Conservation (phyloP, 1,284 basidiomycete genomes). For the Rhodotorula sp. region DNA sequence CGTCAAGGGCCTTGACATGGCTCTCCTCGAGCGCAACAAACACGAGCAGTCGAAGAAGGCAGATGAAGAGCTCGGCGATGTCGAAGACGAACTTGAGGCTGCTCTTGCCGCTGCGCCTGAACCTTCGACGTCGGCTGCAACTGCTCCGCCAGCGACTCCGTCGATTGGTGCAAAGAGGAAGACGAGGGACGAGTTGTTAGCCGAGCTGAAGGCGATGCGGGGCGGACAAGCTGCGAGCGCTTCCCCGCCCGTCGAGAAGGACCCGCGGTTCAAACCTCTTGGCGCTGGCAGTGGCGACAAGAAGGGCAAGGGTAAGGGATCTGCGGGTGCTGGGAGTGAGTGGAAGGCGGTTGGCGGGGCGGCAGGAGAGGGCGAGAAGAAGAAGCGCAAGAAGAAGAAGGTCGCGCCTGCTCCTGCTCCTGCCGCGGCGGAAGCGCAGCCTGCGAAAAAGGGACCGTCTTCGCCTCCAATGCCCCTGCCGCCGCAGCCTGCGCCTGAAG, state of each 20-base stretch:
- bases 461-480: constrained; percentile 25
- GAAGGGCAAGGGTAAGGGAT: constrained; percentile 30
- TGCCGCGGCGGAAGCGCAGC: background rate
- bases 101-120: constrained; percentile 1
- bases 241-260: constrained; percentile 12
- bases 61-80: constrained; percentile 20
- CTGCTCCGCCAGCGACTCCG: background rate
- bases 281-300: constrained; percentile 18
- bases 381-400: constrained; percentile 43
- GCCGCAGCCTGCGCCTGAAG: background rate
- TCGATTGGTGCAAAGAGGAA: constrained; percentile 12
- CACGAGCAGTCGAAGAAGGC: constrained; percentile 28
- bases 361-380: constrained; percentile 40
- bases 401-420: background rate
- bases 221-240: constrained; percentile 25
- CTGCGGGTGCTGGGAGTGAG: constrained; percentile 12
- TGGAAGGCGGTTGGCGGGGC: constrained; percentile 27
- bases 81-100: constrained; percentile 28
- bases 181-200: constrained; percentile 37
- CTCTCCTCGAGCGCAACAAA: constrained; percentile 45
- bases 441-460: background rate
- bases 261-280: constrained; percentile 45
- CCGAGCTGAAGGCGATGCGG: constrained; percentile 36
- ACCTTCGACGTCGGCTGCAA: background rate
- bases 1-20: constrained; percentile 48